Evolutionary conservation across 805 yeast species (phyloP).

Genomic region (Candida methanosorbosa): DNA sequence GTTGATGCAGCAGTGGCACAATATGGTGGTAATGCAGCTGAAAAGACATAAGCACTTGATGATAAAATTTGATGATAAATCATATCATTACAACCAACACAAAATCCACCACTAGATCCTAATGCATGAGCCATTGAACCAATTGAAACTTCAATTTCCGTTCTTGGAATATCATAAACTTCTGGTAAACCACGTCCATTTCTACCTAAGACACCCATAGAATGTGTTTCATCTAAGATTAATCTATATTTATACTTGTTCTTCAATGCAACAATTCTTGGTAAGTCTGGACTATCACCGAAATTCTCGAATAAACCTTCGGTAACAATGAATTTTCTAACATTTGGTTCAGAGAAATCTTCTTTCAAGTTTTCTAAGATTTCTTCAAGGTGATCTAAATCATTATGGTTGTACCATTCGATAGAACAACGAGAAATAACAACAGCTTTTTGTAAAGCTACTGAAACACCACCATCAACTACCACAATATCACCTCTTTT

Average conservation of each 20-base stretch:
- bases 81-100: conserved; percentile 79
- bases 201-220: conserved; percentile 78
- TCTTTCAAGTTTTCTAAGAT: conserved; percentile 55
- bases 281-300: conserved; percentile 74
- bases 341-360: conserved; percentile 63
- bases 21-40: conserved; percentile 92
- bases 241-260: conserved; percentile 77
- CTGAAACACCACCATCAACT: conserved; percentile 70
- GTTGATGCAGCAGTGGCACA: conserved; percentile 58
- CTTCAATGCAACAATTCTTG: conserved; percentile 63
- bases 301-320: conserved; percentile 80
- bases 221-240: conserved; percentile 78
- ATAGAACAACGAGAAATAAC: conserved; percentile 80
- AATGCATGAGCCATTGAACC: conserved; percentile 80
- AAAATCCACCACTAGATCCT: conserved; percentile 89
- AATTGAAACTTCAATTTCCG: conserved; percentile 73
- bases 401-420: conserved; percentile 81
- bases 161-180: conserved; percentile 56
- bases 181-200: conserved; percentile 85
- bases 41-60: conserved; percentile 83
- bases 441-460: conserved; percentile 83
- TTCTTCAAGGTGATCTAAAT: conserved; percentile 70
- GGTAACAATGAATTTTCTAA: conserved; percentile 83
- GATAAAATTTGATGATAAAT: conserved; percentile 88
- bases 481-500: conserved; percentile 92